Conservation (phyloP, 768 basidiomycete genomes). For the Tulasnella sp. region DNA sequence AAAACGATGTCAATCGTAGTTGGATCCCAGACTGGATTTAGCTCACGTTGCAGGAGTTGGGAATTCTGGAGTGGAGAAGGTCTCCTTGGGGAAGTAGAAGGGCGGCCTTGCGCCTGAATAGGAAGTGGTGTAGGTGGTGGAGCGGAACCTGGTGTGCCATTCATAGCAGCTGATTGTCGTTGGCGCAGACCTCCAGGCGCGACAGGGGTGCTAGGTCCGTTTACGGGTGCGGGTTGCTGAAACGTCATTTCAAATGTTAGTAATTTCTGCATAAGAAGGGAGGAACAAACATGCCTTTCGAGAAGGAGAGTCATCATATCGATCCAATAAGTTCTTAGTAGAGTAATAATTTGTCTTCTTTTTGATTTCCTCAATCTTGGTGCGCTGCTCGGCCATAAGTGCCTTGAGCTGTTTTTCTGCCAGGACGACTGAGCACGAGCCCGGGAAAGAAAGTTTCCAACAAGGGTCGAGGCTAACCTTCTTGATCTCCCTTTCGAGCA, state of each 20-base stretch:
- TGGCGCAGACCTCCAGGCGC: background rate
- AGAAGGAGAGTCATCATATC: slow-evolving; percentile 66
- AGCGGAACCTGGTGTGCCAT: background rate
- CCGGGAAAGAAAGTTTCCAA: background rate
- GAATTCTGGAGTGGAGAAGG: background rate
- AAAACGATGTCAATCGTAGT: background rate
- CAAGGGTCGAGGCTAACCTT: slow-evolving; percentile 48
- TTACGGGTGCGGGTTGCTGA: background rate
- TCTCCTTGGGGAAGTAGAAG: background rate
- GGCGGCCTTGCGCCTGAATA: background rate
- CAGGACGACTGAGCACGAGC: background rate
- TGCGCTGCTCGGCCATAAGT: slow-evolving; percentile 71
- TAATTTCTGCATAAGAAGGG: background rate
- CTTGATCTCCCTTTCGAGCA: slow-evolving; percentile 67
- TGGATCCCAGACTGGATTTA: background rate
- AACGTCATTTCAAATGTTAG: background rate
- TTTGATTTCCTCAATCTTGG: slow-evolving; percentile 92
- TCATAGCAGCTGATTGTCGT: background rate
- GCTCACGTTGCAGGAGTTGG: background rate
- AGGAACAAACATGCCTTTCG: slow-evolving; percentile 23
- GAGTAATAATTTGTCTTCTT: slow-evolving; percentile 95
- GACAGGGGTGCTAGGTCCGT: slow-evolving; percentile 5
- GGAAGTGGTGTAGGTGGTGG: background rate
- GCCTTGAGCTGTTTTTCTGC: slow-evolving; percentile 73
- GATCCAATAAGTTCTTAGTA: slow-evolving; percentile 83